These are phyloP conservation scores for Alternaria ethzedia DNA, from an alignment of 2,329 filamentous ascomycete species.

Conservation along the genomic window DNA sequence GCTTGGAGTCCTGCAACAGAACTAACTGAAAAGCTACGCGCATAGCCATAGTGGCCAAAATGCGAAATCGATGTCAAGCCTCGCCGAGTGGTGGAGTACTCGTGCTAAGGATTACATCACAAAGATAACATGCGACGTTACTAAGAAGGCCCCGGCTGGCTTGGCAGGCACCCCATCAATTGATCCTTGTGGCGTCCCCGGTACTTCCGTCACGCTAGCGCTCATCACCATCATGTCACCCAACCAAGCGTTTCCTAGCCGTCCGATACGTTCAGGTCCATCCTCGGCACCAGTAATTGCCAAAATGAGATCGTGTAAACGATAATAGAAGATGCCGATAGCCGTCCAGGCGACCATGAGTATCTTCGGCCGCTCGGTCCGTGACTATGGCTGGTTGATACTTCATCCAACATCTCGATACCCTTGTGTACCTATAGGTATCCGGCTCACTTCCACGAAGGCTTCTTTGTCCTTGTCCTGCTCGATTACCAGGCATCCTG, in stretches of 20 bases:
- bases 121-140: neutral
- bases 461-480: neutral
- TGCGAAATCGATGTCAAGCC: neutral
- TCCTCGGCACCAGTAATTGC: neutral
- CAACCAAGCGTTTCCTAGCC: neutral
- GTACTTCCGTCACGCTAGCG: neutral
- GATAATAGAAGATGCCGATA: conserved; percentile 2
- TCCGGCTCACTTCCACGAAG: neutral
- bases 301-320: neutral
- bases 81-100: neutral
- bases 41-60: neutral
- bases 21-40: neutral
- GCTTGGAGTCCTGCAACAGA: neutral
- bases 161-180: conserved; percentile 1
- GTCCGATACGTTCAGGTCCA: neutral
- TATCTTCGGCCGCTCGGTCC: neutral
- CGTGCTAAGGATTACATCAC: neutral
- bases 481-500: neutral
- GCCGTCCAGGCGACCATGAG: conserved; percentile 1
- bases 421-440: neutral
- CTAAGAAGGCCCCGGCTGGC: neutral
- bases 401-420: neutral
- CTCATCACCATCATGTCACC: neutral
- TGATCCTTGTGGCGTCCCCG: neutral
- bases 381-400: neutral